Evolutionary conservation across 2,329 filamentous ascomycete species (phyloP).

Genomic region (Sarocladiaceae sp.): DNA sequence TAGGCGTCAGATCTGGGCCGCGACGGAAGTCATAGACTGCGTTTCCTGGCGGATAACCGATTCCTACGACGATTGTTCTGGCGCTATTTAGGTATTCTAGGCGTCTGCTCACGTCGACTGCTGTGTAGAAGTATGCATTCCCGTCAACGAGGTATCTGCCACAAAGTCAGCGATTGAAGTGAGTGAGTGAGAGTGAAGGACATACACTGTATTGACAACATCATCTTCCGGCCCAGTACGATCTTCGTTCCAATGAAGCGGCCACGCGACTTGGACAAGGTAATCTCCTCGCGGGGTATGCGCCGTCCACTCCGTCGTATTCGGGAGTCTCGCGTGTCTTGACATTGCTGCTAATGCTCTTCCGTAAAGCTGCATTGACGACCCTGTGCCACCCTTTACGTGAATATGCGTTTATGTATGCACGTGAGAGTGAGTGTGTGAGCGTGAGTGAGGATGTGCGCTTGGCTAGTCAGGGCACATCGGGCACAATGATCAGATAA

Average conservation of each 20-base stretch:
- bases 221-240: conserved; percentile 19
- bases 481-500: too few species aligned
- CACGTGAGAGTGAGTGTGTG: too few species aligned
- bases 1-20: conserved; percentile 25
- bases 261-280: conserved; percentile 26
- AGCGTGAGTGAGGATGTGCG: too few species aligned
- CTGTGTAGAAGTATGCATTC: conserved; percentile 30
- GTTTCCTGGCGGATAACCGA: conserved; percentile 25
- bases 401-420: too few species aligned
- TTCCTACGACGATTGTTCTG: conserved; percentile 25
- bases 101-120: conserved; percentile 24
- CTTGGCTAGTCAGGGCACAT: too few species aligned
- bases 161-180: too few species aligned
- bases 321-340: conserved; percentile 19
- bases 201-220: conserved; percentile 20
- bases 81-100: conserved; percentile 21
- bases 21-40: conserved; percentile 25
- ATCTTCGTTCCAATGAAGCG: conserved; percentile 22
- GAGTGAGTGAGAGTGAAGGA: conserved; percentile 10
- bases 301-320: conserved; percentile 22
- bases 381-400: too few species aligned
- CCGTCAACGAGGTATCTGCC: conserved; percentile 29
- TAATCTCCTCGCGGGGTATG: conserved; percentile 24
- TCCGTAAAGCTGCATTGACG: background rate
- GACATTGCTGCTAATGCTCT: background rate